Conservation (phyloP, 805 yeast species). For the Kockiozyma suomiensis region DNA sequence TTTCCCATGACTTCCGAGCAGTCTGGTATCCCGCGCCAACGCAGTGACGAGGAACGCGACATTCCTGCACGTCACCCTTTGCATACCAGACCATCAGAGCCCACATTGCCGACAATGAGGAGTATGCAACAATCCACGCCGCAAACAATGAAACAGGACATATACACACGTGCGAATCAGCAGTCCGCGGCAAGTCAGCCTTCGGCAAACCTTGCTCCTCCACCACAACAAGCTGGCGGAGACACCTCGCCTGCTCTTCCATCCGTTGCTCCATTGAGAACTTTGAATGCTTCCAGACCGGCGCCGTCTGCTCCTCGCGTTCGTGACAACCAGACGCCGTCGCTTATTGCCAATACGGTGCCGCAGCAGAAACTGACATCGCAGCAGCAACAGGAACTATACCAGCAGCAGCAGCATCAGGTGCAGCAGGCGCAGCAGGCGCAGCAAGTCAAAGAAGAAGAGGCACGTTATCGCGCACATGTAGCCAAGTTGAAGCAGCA, state of each 20-base stretch:
- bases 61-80: conserved; percentile 26
- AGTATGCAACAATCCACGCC: too few species aligned
- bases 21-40: not conserved
- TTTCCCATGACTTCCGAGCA: not conserved
- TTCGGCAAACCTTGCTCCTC: conserved; percentile 1
- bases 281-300: conserved; percentile 28
- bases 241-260: conserved; percentile 5
- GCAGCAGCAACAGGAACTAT: conserved; percentile 10
- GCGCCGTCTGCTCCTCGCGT: conserved; percentile 31
- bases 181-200: too few species aligned
- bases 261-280: conserved; percentile 21
- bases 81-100: conserved; percentile 14
- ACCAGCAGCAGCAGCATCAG: too few species aligned
- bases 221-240: not conserved
- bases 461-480: conserved; percentile 30
- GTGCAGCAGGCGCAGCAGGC: too few species aligned
- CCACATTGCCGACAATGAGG: conserved; percentile 9
- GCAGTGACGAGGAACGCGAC: conserved; percentile 27
- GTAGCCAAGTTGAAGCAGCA: conserved; percentile 35
- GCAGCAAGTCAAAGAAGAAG: conserved; percentile 32
- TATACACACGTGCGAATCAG: conserved; percentile 4
- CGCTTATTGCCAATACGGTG: not conserved
- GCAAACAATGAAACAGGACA: not conserved
- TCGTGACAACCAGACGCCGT: not conserved
- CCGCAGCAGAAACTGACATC: not conserved